These are phyloP conservation scores for Boletus insuetus DNA, from an alignment of 768 basidiomycete species.

Conservation along the genomic window DNA sequence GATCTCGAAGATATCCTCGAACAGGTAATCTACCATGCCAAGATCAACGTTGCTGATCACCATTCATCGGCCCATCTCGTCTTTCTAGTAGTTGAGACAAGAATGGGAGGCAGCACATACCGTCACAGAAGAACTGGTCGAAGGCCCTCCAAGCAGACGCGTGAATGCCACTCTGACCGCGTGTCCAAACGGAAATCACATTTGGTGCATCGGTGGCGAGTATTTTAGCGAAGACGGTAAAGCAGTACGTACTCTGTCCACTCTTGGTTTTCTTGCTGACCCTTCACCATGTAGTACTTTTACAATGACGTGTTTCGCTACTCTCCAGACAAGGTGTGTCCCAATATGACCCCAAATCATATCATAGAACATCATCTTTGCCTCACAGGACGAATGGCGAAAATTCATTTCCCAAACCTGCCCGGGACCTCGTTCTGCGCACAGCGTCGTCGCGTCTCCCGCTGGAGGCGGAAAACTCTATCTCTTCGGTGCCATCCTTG, in stretches of 20 bases:
- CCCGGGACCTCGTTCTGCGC: constrained; percentile 86
- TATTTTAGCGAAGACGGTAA: constrained; percentile 85
- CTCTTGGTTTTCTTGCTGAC: neutral
- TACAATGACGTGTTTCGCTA: constrained; percentile 89
- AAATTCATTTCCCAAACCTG: constrained; percentile 80
- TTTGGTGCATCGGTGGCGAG: constrained; percentile 86
- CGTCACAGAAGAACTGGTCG: constrained; percentile 82
- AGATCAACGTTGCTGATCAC: neutral
- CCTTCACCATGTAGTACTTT: constrained; percentile 54
- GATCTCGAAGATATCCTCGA: constrained; percentile 86
- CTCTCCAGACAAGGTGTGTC: constrained; percentile 68
- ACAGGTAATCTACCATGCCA: constrained; percentile 44
- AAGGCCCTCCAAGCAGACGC: constrained; percentile 77
- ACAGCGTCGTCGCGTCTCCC: constrained; percentile 73
- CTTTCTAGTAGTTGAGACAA: constrained; percentile 61
- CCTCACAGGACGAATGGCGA: constrained; percentile 82
- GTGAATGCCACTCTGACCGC: constrained; percentile 82
- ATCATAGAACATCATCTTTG: neutral
- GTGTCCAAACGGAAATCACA: constrained; percentile 75
- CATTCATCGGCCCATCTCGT: neutral
- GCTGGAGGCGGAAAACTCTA: constrained; percentile 84
- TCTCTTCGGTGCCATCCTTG: constrained; percentile 56
- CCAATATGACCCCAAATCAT: neutral
- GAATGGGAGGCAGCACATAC: constrained; percentile 83
- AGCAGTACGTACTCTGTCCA: constrained; percentile 46